A percentile compares a stretch with the other conserved stretches of the same genome.
Conservation (phyloP, 2,329 filamentous ascomycete genomes). For the Ophiostoma ips region DNA sequence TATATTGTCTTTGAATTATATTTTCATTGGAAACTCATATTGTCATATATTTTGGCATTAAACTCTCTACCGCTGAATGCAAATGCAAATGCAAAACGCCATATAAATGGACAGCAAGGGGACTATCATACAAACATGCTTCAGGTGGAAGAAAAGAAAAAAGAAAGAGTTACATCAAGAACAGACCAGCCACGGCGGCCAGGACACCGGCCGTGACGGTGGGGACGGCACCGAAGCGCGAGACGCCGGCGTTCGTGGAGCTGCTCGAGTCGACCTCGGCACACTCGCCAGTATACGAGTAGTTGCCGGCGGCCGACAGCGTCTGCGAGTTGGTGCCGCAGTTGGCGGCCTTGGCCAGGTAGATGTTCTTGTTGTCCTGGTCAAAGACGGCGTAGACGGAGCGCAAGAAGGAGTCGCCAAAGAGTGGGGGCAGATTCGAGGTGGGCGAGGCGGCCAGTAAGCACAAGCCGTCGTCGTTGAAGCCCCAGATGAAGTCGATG, state of each 20-base stretch:
- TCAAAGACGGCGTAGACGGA: conserved; percentile 17
- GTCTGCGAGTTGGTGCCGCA: conserved; percentile 16
- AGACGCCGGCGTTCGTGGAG: not conserved
- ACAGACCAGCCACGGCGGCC: not conserved
- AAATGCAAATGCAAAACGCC: not conserved
- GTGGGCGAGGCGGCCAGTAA: conserved; percentile 13
- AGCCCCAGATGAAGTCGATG: conserved; percentile 22
- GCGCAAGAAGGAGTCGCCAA: conserved; percentile 18
- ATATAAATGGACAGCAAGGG: not conserved
- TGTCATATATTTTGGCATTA: not conserved
- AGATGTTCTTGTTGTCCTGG: conserved; percentile 16
- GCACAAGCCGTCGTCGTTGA: conserved; percentile 8
- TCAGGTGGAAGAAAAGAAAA: not conserved
- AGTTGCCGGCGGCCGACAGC: conserved; percentile 10
- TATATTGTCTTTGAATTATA: too few relatives aligned
- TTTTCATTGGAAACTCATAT: too few relatives aligned
- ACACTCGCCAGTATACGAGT: conserved; percentile 15
- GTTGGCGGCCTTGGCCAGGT: conserved; percentile 16
- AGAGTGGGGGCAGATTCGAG: conserved; percentile 8
- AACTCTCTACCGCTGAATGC: not conserved
- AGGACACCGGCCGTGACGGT: not conserved
- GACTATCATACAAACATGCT: not conserved
- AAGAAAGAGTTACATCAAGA: not conserved
- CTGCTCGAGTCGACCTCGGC: not conserved
- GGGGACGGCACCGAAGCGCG: not conserved